These are phyloP conservation scores for Tephrocybe sp. DNA, from an alignment of 768 basidiomycete genomes.

Conservation along the genomic window DNA sequence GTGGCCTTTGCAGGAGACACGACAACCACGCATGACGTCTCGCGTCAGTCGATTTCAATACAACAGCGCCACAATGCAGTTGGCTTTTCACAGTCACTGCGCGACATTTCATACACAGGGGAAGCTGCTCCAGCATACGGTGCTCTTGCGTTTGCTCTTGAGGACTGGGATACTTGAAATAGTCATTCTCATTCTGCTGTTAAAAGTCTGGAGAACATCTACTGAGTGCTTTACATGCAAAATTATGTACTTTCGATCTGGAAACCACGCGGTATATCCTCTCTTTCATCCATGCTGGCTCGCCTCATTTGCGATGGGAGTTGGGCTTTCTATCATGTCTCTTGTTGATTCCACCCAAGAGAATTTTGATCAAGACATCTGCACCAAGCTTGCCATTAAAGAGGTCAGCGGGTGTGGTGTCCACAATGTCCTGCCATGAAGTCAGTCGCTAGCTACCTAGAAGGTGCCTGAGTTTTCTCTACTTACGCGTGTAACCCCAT, in stretches of 20 bases:
- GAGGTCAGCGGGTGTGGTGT: slow-evolving; percentile 54
- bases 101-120: slow-evolving; percentile 23
- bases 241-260: background rate
- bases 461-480: background rate
- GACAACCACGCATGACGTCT: slow-evolving; percentile 56
- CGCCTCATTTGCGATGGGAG: background rate
- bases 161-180: background rate
- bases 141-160: too few species aligned
- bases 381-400: slow-evolving; percentile 34
- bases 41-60: slow-evolving; percentile 47
- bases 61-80: slow-evolving; percentile 57
- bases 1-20: slow-evolving; percentile 57
- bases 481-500: slow-evolving; percentile 42
- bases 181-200: background rate
- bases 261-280: too few species aligned
- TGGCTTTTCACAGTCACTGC: slow-evolving; percentile 50
- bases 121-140: too few species aligned
- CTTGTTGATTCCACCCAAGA: slow-evolving; percentile 67
- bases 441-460: background rate
- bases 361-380: slow-evolving; percentile 55
- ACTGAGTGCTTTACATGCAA: too few species aligned
- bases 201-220: too few species aligned
- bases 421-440: slow-evolving; percentile 58
- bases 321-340: slow-evolving; percentile 20
- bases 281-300: background rate